Conservation (phyloP, 2,329 filamentous ascomycete genomes). For the Pyrenophora teres region DNA sequence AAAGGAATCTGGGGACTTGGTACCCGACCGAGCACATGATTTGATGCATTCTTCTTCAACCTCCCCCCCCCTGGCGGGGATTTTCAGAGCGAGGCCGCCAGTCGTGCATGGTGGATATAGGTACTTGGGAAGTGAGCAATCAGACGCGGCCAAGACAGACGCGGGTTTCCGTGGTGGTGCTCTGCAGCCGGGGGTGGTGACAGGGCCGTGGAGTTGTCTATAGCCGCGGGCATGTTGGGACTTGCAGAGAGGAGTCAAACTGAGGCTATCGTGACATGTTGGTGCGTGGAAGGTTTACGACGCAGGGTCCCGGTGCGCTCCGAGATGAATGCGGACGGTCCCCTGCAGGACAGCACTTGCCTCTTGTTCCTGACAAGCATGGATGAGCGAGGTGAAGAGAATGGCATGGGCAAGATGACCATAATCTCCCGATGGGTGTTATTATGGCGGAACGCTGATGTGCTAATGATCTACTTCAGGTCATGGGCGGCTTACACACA, state of each 20-base stretch:
- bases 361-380: slow-evolving; percentile 4
- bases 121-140: background rate
- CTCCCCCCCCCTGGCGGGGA: background rate
- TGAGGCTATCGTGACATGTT: slow-evolving; percentile 7
- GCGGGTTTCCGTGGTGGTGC: background rate
- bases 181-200: background rate
- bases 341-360: background rate
- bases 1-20: background rate
- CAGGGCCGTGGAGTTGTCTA: background rate
- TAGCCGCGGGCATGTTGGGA: background rate
- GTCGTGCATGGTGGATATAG: background rate
- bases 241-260: background rate
- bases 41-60: background rate
- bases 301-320: slow-evolving; percentile 4
- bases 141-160: background rate
- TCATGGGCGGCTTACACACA: slow-evolving; percentile 39
- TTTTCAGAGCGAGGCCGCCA: background rate
- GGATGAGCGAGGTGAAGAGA: slow-evolving; percentile 1
- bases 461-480: slow-evolving; percentile 31
- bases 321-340: background rate
- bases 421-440: slow-evolving; percentile 12
- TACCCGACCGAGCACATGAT: slow-evolving; percentile 7
- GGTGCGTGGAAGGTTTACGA: background rate
- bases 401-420: slow-evolving; percentile 1
- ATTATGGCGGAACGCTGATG: slow-evolving; percentile 22